Percentiles rank a stretch among this genome's conserved stretches.
Conservation (phyloP, 441 rosid genomes). For the Pelargonium citronellum region DNA sequence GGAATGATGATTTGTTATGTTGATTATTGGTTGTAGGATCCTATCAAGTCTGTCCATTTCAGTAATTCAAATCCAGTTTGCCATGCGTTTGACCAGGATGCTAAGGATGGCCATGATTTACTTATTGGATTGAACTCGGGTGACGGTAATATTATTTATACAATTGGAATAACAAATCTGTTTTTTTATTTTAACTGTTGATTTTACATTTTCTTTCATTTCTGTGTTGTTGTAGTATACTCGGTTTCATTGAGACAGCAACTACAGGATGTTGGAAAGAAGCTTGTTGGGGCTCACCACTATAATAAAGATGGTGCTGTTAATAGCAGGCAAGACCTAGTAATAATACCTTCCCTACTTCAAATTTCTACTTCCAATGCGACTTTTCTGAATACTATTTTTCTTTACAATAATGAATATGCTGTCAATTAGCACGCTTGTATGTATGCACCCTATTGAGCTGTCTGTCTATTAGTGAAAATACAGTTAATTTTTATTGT, state of each 20-base stretch:
- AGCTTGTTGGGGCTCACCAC: conserved; percentile 80
- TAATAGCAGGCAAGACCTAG: conserved; percentile 66
- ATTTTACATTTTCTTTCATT: too few species aligned
- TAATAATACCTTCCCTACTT: conserved; percentile 7
- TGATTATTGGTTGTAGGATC: conserved; percentile 57
- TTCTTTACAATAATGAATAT: background rate
- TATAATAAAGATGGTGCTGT: conserved; percentile 93
- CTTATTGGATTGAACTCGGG: conserved; percentile 85
- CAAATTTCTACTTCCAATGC: background rate
- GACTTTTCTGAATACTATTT: background rate
- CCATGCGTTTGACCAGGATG: conserved; percentile 90
- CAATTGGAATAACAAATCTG: conserved; percentile 14
- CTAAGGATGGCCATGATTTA: conserved; percentile 96
- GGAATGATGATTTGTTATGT: conserved; percentile 12
- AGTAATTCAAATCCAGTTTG: conserved; percentile 85
- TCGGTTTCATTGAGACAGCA: conserved; percentile 92
- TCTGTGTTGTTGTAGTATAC: conserved; percentile 50
- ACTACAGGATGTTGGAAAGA: conserved; percentile 88
- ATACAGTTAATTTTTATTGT: background rate
- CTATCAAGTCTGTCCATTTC: conserved; percentile 88
- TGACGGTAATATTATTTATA: conserved; percentile 61
- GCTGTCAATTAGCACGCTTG: background rate
- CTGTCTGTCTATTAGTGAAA: background rate
- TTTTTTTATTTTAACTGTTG: conserved; percentile 7
- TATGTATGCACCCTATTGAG: background rate